These are phyloP conservation scores for Candolleomyces aberdarensis DNA, from an alignment of 768 basidiomycete genomes.

Conservation along the genomic window DNA sequence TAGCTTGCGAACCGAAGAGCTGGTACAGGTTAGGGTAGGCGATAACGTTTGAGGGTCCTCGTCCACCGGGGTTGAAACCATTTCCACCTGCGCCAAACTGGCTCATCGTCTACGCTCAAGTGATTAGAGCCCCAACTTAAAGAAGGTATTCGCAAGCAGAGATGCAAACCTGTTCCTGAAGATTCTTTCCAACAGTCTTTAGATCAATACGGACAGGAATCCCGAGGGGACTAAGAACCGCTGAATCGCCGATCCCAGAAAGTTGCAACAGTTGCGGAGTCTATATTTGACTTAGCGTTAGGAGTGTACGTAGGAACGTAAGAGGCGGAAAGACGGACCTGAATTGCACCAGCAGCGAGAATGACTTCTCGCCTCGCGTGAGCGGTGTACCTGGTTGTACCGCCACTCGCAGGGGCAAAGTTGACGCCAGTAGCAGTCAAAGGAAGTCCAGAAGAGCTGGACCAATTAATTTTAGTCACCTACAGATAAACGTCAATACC, in stretches of 20 bases:
- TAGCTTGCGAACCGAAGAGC: conserved; percentile 35
- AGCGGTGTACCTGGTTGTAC: conserved; percentile 36
- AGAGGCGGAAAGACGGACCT: conserved; percentile 18
- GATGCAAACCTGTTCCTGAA: conserved; percentile 48
- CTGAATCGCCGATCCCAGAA: conserved; percentile 55
- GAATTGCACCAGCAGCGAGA: conserved; percentile 50
- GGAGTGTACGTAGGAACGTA: neutral
- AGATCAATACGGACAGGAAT: conserved; percentile 46
- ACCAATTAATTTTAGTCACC: conserved; percentile 46
- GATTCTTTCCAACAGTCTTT: conserved; percentile 51
- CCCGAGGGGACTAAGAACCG: conserved; percentile 40
- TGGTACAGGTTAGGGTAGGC: conserved; percentile 51
- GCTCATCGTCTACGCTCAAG: conserved; percentile 33
- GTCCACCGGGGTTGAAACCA: conserved; percentile 37
- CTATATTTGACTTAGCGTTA: conserved; percentile 14
- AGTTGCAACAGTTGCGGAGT: conserved; percentile 49
- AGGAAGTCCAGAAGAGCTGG: conserved; percentile 26
- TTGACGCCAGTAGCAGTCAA: conserved; percentile 44
- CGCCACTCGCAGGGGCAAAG: conserved; percentile 39
- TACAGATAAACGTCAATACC: conserved; percentile 10
- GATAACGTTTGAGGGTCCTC: conserved; percentile 46
- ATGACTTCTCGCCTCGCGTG: conserved; percentile 48
- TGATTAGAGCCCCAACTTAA: neutral
- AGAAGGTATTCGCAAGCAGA: neutral
- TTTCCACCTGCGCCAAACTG: conserved; percentile 38